Base-by-base conservation (phyloP, 495 filamentous ascomycete species). In the Zalerion maritima region DNA sequence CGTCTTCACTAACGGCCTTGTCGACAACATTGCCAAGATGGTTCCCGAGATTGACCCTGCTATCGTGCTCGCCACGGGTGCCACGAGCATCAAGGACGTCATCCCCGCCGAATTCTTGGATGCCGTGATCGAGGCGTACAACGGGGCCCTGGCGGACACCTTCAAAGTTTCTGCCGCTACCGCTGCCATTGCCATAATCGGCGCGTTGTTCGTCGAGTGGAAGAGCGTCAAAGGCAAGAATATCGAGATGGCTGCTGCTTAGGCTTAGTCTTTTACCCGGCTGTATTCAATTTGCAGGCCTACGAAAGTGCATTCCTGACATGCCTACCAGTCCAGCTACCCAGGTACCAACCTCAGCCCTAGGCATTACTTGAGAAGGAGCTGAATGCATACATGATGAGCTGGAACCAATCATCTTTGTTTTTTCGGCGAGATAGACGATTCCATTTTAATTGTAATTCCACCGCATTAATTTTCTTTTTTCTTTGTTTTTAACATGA, bases 141-240 rank as follows among this genome's bases (percentile, higher is more conserved):
- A 81, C 35, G 49, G 64, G 12, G 69, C 79, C 0, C 43, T 94
- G 16, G 73, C 64, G 2, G 45, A 70, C 28, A 65, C 73, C 0
- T 94, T 80, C 52, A 68, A 78, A 32, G 74, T 85, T 0, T 61
- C 64, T 40, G 60, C 78, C 8, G 77, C 74, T 0, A 64, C 81
- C 55, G 60, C 64, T 6, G 63, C 60, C 6, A 25, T 78, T 0
- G 67, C 70, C 3, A 55, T 82, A 3, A 12, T 87, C 26, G 80
- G 72, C 1, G 57, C 64, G 2, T 40, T 65, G 2, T 54, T 63
- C 4, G 57, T 85, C 6, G 71, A 89, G 52, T 92, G 83, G 85
- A 69, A 67, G 41, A 78, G 67, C 22, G 81, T 94, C 12, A 87
- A 86, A 61, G 82, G 78, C 2, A 85, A 80, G 69, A 78, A 79